Conservation (phyloP, 2,329 filamentous ascomycete species). For the Chaetomium sp. region DNA sequence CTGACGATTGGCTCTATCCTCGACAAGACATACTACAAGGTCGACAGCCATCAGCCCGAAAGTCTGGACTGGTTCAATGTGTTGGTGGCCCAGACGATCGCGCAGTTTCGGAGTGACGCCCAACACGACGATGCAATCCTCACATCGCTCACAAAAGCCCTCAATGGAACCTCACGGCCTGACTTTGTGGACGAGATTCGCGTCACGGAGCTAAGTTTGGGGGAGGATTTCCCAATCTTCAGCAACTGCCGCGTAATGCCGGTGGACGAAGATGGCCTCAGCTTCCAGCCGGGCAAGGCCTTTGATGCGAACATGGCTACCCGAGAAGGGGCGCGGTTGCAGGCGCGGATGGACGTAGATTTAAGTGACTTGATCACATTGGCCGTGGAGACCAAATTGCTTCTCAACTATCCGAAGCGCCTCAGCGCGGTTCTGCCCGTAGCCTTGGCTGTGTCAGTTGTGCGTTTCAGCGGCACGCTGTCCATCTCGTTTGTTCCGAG, state of each 20-base stretch:
- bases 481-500: slow-evolving; percentile 88
- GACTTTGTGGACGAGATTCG: slow-evolving; percentile 91
- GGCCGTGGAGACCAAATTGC: slow-evolving; percentile 85
- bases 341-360: slow-evolving; percentile 95
- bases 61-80: slow-evolving; percentile 99
- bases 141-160: slow-evolving; percentile 70
- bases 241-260: slow-evolving; percentile 96
- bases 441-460: slow-evolving; percentile 82
- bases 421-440: slow-evolving; percentile 85
- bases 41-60: slow-evolving; percentile 90
- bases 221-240: slow-evolving; percentile 97
- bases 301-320: slow-evolving; percentile 47
- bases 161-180: slow-evolving; percentile 82
- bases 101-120: slow-evolving; percentile 87
- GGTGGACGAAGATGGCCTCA: slow-evolving; percentile 70
- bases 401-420: slow-evolving; percentile 91
- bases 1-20: slow-evolving; percentile 92
- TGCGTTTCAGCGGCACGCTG: slow-evolving; percentile 89
- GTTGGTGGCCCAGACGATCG: slow-evolving; percentile 89
- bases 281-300: slow-evolving; percentile 44
- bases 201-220: slow-evolving; percentile 87
- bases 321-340: slow-evolving; percentile 66
- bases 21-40: slow-evolving; percentile 96
- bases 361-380: slow-evolving; percentile 92
- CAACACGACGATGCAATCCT: slow-evolving; percentile 88